Base-by-base conservation (phyloP, 331 rosid genomes). In the Quercus tomentella region DNA sequence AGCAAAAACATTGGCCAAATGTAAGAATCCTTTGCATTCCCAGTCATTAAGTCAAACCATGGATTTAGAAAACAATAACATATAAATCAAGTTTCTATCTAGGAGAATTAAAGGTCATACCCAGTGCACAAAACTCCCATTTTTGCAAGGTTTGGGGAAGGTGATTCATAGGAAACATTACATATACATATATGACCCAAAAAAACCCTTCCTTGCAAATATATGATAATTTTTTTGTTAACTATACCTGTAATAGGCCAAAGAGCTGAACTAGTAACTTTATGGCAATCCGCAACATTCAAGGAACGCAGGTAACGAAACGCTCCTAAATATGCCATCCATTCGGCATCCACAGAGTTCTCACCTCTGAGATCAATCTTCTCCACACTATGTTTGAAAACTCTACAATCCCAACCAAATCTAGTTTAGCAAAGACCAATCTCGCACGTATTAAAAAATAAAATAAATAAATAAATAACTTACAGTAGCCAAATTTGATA, bases 271-370 rank as follows among this genome's bases (percentile, higher is more conserved):
- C 87, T 80, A 5, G 88, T 86, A 74, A 95, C 77, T 80, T 83
- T 88, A 81, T 77, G 90, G 78, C 96, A 95, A 62, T 86, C 93
- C 1, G 97, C 84, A 80, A 86, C 57, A 37, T 88, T 91, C 81
- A 95, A 83, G 14, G 80, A 81, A 1, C 87, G 85, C 87, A 95
- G 72, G 77, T 84, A 78, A 17, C 83, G 88, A 85, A 85, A 95
- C 4, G 92, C 92, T 84, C 99, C 99, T 52, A 95, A 82, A 80
- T 93, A 95, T 1, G 99, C 99, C 89, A 95, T 87, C 99, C 99
- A 95, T 76, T 95, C 96, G 1, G 92, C 92, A 58, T 95, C 94
- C 14, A 95, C 91, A 3, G 84, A 77, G 79, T 61, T 77, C 20
- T 83, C 86, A 18, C 90, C 89, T 75, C 89, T 79, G 74, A 91